Evolutionary conservation across 2,329 filamentous ascomycete genomes (phyloP), one percentile per base, ranked within the genome.

Genomic region (Ploettnerulaceae sp.): DNA sequence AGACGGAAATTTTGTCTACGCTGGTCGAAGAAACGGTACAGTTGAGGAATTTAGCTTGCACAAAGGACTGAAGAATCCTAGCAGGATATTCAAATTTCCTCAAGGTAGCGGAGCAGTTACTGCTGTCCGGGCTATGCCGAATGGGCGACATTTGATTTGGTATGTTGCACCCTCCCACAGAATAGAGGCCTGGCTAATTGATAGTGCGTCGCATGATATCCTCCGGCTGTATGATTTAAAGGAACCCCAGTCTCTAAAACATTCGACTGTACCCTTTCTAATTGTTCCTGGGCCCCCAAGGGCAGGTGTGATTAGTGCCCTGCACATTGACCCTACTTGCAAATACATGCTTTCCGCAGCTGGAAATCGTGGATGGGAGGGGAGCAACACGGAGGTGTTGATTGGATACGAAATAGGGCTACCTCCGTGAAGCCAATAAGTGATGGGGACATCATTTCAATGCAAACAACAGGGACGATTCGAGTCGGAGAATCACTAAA

Each of bases 311-410:
- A 91, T 96, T 32, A 88, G 85, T 0, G 82, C 85, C 50, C 70
- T 97, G 7, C 93, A 91, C 61, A 74, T 96, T 36, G 93, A 98
- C 64, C 86, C 86, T 4, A 86, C 88, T 0, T 91, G 88, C 63
- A 77, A 82, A 14, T 97, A 90, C 63, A 91, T 98, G 84, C 77
- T 98, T 25, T 91, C 87, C 2, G 87, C 89, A 0, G 90, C 88
- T 4, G 93, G 93, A 0, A 97, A 93, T 52, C 73, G 93, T 52
- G 93, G 93, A 1, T 98, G 93, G 93, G 93, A 97, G 65, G 93
- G 93, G 1, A 82, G 77, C 15, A 83, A 77, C 26, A 97, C 93
- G 0, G 93, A 98, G 69, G 89, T 93, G 0, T 66, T 98, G 50
- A 79, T 98, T 45, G 93, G 93, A 12, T 98, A 98, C 66, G 93